phyloP scores from a whole-genome alignment of 257 asterid species.

The Ilex aquifolium region DNA sequence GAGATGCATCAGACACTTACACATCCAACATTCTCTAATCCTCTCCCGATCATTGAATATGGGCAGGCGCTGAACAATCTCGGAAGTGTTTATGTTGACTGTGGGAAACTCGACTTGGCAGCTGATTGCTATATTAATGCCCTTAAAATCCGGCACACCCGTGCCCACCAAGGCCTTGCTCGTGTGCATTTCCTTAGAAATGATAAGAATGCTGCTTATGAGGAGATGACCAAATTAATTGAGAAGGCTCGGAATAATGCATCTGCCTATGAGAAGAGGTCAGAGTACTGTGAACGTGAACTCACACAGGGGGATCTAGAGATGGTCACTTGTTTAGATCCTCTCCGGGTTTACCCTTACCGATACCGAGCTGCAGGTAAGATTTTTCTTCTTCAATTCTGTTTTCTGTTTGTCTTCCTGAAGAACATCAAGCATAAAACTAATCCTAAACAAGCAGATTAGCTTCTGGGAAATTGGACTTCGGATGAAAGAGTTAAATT shows the following conservation, averaged over 20 bases:
- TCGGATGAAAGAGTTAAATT: too few relatives aligned
- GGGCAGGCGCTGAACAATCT: slow-evolving; percentile 92
- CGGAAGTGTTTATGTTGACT: slow-evolving; percentile 90
- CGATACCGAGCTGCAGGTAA: slow-evolving; percentile 98
- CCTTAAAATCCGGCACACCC: slow-evolving; percentile 86
- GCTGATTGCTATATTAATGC: slow-evolving; percentile 97
- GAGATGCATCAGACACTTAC: too few relatives aligned
- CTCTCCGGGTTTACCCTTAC: slow-evolving; percentile 94
- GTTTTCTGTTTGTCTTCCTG: background rate
- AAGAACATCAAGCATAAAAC: background rate
- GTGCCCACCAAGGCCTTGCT: slow-evolving; percentile 99
- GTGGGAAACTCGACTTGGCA: slow-evolving; percentile 80
- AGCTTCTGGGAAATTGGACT: too few relatives aligned
- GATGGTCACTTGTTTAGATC: slow-evolving; percentile 83
- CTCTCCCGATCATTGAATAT: background rate
- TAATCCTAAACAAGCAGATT: background rate
- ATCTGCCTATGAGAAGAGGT: slow-evolving; percentile 92
- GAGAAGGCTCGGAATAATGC: slow-evolving; percentile 85
- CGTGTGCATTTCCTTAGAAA: slow-evolving; percentile 86
- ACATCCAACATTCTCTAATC: background rate
- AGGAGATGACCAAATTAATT: slow-evolving; percentile 90
- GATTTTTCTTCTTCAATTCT: slow-evolving; percentile 6
- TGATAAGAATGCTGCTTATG: slow-evolving; percentile 80
- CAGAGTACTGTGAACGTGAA: slow-evolving; percentile 93
- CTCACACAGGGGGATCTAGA: slow-evolving; percentile 90